Percentiles rank a stretch among this genome's conserved stretches.
Evolutionary conservation across 345 rosid species (phyloP).

Genomic region (Turritis glabra): DNA sequence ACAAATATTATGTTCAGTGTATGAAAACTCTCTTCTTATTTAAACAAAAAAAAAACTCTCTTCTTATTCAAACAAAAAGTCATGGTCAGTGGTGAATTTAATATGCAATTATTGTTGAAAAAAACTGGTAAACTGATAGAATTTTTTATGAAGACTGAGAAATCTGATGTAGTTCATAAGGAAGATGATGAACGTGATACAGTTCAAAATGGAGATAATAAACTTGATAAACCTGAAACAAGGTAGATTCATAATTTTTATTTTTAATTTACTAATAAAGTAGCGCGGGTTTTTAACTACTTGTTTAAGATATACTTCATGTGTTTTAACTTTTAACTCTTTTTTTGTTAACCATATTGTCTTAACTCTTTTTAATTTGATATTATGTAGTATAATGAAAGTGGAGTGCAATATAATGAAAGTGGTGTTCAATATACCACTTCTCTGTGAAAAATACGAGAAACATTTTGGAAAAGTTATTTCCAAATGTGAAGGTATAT

Average conservation of each 20-base stretch:
- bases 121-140: background rate
- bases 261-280: background rate
- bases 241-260: background rate
- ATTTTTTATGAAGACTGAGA: background rate
- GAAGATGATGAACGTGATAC: background rate
- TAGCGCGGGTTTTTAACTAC: background rate
- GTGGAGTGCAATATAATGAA: too few species aligned
- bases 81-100: background rate
- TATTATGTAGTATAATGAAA: background rate
- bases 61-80: too few species aligned
- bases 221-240: background rate
- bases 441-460: background rate
- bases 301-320: background rate
- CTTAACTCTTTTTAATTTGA: background rate
- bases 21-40: background rate
- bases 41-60: too few species aligned
- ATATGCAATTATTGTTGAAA: background rate
- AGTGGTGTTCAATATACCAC: background rate
- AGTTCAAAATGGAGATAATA: background rate
- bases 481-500: conserved; percentile 4
- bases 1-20: background rate
- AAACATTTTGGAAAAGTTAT: background rate
- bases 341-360: background rate
- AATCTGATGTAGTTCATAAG: background rate
- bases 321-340: background rate